Conservation (phyloP, 2,329 filamentous ascomycete species). For the Orbilia brochopaga region DNA sequence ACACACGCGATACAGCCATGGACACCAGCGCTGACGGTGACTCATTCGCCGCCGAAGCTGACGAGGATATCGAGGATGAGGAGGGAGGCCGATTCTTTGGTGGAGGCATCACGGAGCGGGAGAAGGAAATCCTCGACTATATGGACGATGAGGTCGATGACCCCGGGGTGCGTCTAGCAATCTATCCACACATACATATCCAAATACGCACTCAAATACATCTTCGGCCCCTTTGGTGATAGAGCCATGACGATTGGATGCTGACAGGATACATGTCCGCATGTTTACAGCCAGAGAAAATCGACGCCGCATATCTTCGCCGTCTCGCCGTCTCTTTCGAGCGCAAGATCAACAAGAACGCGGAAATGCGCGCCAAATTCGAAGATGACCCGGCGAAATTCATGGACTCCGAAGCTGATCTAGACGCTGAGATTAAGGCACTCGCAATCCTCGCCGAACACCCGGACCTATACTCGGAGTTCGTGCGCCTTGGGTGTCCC, state of each 20-base stretch:
- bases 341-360: slow-evolving; percentile 87
- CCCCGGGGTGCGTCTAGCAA: slow-evolving; percentile 58
- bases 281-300: slow-evolving; percentile 67
- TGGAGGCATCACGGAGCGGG: slow-evolving; percentile 80
- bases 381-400: slow-evolving; percentile 78
- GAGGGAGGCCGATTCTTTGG: slow-evolving; percentile 96
- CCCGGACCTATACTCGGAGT: slow-evolving; percentile 79
- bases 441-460: slow-evolving; percentile 88
- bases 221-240: too few species aligned
- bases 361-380: slow-evolving; percentile 83
- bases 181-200: background rate
- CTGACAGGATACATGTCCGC: too few species aligned
- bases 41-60: slow-evolving; percentile 60
- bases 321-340: slow-evolving; percentile 83
- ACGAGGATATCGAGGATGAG: slow-evolving; percentile 71
- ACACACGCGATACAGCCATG: slow-evolving; percentile 58
- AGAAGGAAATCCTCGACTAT: slow-evolving; percentile 84
- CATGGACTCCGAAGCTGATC: slow-evolving; percentile 75
- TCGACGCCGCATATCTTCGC: slow-evolving; percentile 82
- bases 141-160: slow-evolving; percentile 72
- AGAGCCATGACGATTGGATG: too few species aligned
- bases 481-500: slow-evolving; percentile 75
- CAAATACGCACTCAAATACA: slow-evolving; percentile 2
- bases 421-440: slow-evolving; percentile 85
- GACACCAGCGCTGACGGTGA: slow-evolving; percentile 59